Percentiles rank a stretch among this genome's conserved stretches.
These are phyloP conservation scores for Schizothecium vesticola DNA, from an alignment of 495 filamentous ascomycete species.

Conservation along the genomic window DNA sequence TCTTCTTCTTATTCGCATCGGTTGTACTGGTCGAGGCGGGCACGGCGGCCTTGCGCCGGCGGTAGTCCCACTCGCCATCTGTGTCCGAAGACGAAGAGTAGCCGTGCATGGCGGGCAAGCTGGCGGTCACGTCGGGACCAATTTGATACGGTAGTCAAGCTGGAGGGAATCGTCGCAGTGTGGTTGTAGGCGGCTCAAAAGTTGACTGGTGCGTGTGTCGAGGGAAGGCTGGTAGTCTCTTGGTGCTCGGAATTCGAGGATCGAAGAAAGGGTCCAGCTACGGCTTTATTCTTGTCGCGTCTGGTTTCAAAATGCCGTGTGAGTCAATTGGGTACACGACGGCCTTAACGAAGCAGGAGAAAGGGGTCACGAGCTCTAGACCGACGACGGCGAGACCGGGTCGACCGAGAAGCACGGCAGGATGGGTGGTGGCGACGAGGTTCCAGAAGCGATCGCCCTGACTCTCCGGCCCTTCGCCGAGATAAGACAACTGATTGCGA, in stretches of 20 bases:
- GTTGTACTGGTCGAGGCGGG: constrained; percentile 17
- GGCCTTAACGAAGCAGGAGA: background rate
- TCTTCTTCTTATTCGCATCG: constrained; percentile 44
- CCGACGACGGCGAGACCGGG: background rate
- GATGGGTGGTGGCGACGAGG: constrained; percentile 13
- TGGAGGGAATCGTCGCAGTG: background rate
- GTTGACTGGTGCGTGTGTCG: background rate
- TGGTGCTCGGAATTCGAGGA: background rate
- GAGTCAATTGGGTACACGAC: constrained; percentile 1
- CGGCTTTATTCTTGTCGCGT: background rate
- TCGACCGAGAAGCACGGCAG: constrained; percentile 1
- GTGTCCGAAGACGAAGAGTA: constrained; percentile 33
- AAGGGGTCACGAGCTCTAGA: constrained; percentile 14
- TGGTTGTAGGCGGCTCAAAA: background rate
- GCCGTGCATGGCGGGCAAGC: constrained; percentile 30
- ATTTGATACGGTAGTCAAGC: background rate
- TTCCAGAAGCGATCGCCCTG: constrained; percentile 22
- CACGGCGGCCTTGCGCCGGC: constrained; percentile 24
- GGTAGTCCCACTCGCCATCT: constrained; percentile 32
- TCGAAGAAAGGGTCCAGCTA: background rate
- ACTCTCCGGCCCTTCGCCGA: constrained; percentile 14
- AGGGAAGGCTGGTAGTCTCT: background rate
- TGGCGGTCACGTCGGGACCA: background rate
- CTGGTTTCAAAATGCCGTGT: background rate
- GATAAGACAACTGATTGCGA: constrained; percentile 9